These are phyloP conservation scores for Lepidopterella palustris DNA, from an alignment of 495 filamentous ascomycete genomes.

Conservation along the genomic window DNA sequence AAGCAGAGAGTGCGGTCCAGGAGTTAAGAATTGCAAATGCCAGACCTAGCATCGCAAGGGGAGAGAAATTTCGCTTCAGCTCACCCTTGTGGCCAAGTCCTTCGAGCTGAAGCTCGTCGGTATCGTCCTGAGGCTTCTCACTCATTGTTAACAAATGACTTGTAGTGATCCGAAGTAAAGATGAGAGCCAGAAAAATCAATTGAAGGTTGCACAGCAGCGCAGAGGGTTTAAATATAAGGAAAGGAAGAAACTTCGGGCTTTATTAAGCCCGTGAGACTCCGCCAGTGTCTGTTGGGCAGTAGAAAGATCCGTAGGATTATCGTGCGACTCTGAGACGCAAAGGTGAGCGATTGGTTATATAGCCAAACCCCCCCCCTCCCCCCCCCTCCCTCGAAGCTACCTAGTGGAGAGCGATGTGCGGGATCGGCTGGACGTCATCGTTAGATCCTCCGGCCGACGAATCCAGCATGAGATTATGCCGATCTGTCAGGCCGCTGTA, in stretches of 20 bases:
- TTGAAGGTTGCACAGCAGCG: neutral
- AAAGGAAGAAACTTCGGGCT: neutral
- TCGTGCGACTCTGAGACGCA: neutral
- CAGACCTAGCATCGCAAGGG: constrained; percentile 52
- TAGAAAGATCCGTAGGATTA: neutral
- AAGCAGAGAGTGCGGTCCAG: constrained; percentile 53
- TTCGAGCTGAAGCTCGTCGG: constrained; percentile 38
- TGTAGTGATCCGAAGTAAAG: neutral
- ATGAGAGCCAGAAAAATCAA: neutral
- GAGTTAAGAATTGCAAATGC: constrained; percentile 57
- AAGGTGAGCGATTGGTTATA: too few relatives aligned
- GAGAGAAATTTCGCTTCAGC: constrained; percentile 41
- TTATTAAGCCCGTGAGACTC: neutral
- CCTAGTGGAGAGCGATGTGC: neutral
- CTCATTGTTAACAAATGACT: constrained; percentile 20
- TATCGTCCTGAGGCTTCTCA: constrained; percentile 6
- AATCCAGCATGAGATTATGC: neutral
- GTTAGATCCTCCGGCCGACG: neutral
- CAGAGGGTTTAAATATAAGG: neutral
- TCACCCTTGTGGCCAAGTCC: constrained; percentile 35
- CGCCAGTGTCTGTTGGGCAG: neutral
- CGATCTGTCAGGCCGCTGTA: neutral
- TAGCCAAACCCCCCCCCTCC: too few relatives aligned
- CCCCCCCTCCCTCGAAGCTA: neutral
- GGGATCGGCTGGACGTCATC: neutral